Conservation (phyloP, 495 filamentous ascomycete species). For the Podospora bellae-mahoneyi region DNA sequence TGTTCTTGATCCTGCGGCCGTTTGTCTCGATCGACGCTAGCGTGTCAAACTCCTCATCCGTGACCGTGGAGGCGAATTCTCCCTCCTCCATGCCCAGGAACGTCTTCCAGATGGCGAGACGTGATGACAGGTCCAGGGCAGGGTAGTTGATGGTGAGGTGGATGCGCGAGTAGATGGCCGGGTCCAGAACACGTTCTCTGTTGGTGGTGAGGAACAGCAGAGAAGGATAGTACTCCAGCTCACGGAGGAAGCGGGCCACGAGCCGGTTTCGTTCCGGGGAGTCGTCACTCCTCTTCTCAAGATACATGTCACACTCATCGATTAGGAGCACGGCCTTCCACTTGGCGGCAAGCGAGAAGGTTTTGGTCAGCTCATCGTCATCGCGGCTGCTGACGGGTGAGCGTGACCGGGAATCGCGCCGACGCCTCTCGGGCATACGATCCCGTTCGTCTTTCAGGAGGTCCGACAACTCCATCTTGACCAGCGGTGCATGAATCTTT, state of each 20-base stretch:
- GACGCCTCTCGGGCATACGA: neutral
- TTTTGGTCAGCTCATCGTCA: neutral
- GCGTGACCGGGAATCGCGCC: neutral
- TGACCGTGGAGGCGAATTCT: constrained; percentile 7
- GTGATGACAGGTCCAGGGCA: constrained; percentile 21
- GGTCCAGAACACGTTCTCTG: constrained; percentile 39
- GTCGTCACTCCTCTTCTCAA: constrained; percentile 27
- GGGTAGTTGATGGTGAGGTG: constrained; percentile 41
- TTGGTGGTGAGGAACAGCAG: constrained; percentile 50
- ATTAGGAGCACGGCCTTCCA: constrained; percentile 41
- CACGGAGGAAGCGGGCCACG: constrained; percentile 47
- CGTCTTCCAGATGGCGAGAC: constrained; percentile 26
- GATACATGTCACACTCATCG: constrained; percentile 37
- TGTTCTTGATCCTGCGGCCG: constrained; percentile 23
- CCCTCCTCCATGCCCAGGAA: constrained; percentile 20
- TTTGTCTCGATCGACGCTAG: constrained; percentile 29
- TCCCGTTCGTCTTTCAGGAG: constrained; percentile 6
- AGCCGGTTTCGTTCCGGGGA: constrained; percentile 42
- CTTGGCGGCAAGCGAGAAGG: constrained; percentile 23
- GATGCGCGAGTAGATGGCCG: constrained; percentile 50
- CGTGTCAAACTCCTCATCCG: constrained; percentile 17
- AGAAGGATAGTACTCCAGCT: constrained; percentile 48
- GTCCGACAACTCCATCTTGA: constrained; percentile 26
- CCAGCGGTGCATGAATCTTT: constrained; percentile 24
- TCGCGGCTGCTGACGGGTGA: neutral